phyloP scores from a whole-genome alignment of 1,284 basidiomycete genomes.

The Malassezia globosa region DNA sequence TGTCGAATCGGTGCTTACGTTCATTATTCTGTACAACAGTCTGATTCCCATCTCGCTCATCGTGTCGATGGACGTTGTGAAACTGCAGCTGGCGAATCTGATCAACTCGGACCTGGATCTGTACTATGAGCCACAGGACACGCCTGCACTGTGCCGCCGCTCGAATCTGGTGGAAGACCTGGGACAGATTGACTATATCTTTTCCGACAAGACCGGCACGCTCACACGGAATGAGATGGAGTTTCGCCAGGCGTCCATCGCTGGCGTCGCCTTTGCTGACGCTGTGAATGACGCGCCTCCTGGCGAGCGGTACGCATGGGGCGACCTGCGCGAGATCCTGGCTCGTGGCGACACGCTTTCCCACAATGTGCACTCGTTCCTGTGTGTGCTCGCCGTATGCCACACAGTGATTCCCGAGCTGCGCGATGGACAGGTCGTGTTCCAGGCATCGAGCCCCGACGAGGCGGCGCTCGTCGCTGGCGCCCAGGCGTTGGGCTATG shows the following conservation, averaged over 20 bases:
- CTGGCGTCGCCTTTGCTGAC: conserved; percentile 78
- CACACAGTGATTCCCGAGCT: conserved; percentile 94
- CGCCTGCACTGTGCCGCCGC: conserved; percentile 88
- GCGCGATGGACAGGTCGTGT: conserved; percentile 56
- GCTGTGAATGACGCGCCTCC: conserved; percentile 50
- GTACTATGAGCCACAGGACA: conserved; percentile 87
- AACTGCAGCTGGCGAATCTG: conserved; percentile 88
- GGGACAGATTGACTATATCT: conserved; percentile 96
- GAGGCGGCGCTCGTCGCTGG: conserved; percentile 92
- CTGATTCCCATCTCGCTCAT: conserved; percentile 97
- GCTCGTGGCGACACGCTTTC: conserved; percentile 49
- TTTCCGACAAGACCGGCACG: conserved; percentile 97
- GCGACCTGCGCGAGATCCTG: conserved; percentile 57
- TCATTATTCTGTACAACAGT: conserved; percentile 98
- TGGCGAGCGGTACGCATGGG: conserved; percentile 50
- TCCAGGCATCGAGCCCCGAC: conserved; percentile 94
- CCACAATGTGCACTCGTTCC: conserved; percentile 66
- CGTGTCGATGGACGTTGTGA: conserved; percentile 99
- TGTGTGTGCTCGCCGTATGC: conserved; percentile 83
- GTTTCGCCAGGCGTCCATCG: conserved; percentile 81
- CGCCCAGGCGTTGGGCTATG: conserved; percentile 81
- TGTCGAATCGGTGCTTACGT: conserved; percentile 77
- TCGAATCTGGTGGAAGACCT: conserved; percentile 95
- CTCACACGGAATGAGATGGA: conserved; percentile 96
- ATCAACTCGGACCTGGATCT: conserved; percentile 75